Evolutionary conservation across 106 monocot species (phyloP).

Genomic region (Allium fistulosum): DNA sequence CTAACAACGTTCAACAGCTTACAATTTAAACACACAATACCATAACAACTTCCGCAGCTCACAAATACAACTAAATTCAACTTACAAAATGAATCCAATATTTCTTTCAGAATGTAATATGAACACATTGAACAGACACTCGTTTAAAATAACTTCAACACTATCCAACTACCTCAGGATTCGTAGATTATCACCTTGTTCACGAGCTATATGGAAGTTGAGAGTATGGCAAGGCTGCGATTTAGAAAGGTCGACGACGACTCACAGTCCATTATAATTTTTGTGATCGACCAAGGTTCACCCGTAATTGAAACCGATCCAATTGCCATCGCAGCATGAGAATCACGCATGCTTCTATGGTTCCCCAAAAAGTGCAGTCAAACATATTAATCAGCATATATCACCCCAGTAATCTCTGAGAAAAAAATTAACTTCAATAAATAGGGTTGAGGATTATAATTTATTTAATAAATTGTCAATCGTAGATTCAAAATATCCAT

Average conservation of each 20-base stretch:
- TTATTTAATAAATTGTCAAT: no score
- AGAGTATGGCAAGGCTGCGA: slow-evolving; percentile 80
- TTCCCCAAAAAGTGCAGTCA: slow-evolving; percentile 68
- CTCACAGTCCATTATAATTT: slow-evolving; percentile 91
- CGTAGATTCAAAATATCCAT: no score
- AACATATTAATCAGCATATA: not conserved
- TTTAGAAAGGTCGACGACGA: slow-evolving; percentile 76
- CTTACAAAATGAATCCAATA: no score
- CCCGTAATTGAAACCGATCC: slow-evolving; percentile 40
- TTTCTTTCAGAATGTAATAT: no score
- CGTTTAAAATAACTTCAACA: no score
- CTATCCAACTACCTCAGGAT: not conserved
- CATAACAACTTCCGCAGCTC: no score
- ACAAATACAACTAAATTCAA: no score
- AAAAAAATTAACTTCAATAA: no score
- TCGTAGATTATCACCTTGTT: slow-evolving; percentile 46
- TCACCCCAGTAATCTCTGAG: not conserved
- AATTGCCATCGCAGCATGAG: slow-evolving; percentile 64
- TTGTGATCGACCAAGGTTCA: slow-evolving; percentile 55
- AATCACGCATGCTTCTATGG: slow-evolving; percentile 80
- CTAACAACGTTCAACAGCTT: no score
- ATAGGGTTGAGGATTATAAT: no score
- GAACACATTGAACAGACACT: no score
- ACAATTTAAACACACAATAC: no score
- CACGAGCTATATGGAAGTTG: slow-evolving; percentile 77